Base-by-base conservation (phyloP, 768 basidiomycete species). In the Coprinopsis sp. region DNA sequence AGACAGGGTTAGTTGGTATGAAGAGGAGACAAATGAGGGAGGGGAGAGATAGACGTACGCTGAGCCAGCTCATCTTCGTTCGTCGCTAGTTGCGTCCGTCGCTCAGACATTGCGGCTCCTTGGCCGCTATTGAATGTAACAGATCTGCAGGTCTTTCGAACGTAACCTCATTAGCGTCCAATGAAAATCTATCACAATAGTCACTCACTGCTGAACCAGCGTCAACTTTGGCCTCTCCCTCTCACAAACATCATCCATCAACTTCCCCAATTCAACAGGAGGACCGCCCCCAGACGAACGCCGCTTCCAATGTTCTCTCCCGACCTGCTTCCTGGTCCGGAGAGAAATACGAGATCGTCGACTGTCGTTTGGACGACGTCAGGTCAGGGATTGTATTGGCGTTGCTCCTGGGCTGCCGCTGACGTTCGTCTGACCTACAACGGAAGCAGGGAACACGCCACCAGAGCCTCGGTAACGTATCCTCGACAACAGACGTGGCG, bases 31-130 rank as follows among this genome's bases (percentile, higher is more conserved):
- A 19, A 21, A 23, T 22, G 22, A 27, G 22, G 37, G 29, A 38
- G 12, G 22, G 27, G 22, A 42, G n/a, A n/a, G n/a, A n/a, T n/a
- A n/a, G 6, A 64, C 78, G 46, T 59, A 82, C 81, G 65, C 58
- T 85, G 77, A 0, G 75, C 59, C 2, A 91, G 71, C 57, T 91
- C 90, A 2, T 73, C 73, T 65, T 92, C 89, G 53, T 91, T 86
- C 12, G 65, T 58, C 6, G 74, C 73, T 2, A 92, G 78, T 53
- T 88, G 87, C 4, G 83, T 78, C n/a, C 87, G 81, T 34, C 91
- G 71, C 47, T 92, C 89, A 91, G 76, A 54, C 87, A 90, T 60
- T 81, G 85, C 0, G 85, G 78, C 60, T 91, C 90, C 53, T 91
- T 91, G 64, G 90, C 87, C 0, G 90, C 89, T 41, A 92, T 92